Base-by-base conservation (phyloP, 2,329 filamentous ascomycete species). In the Pseudovirgaria hyperparasitica region DNA sequence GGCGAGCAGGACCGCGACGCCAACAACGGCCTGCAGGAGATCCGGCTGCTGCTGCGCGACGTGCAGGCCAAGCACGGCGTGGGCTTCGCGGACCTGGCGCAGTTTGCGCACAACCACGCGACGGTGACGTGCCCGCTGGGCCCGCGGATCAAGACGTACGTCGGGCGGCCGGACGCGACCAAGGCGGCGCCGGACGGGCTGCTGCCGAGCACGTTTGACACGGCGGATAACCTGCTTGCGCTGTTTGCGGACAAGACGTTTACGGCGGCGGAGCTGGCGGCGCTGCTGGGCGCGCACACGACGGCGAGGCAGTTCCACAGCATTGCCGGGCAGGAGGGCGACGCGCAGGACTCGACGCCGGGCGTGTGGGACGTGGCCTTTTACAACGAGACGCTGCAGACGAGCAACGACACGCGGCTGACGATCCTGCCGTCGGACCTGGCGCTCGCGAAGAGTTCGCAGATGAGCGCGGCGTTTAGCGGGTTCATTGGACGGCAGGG, bases 221-320 rank as follows among this genome's bases (percentile, higher is more conserved):
- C 46, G 10, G 59, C 60, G 13, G 47, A 60, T 17, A 48, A 44
- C 9, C 48, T 69, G 21, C 54, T 68, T 29, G 36, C 48, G 4
- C 50, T 66, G 6, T 71, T 70, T 42, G 32, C 40, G 16, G 55
- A 55, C 34, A 70, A 70, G 46, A 65, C 64, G 3, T 63, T 71
- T 46, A 48, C 46, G 6, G 45, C 63, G 2, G 45, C 47, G 16
- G 67, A 68, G 27, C 55, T 72, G 4, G 59, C 64, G 2, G 66
- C 68, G 2, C 58, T 72, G 2, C 38, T 72, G 3, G 68, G 69
- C 28, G 66, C 68, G 0, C 68, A 72, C 42, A 60, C 60, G 3
- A 51, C 58, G 6, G 57, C 61, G 6, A 57, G 52, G 35, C 65
- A 71, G 37, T 54, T 51, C 28, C 59, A 59, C 33, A 55, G 61